Percentiles rank a stretch among this genome's conserved stretches.
Conservation (phyloP, 257 asterid species). For the Mentha longifolia region DNA sequence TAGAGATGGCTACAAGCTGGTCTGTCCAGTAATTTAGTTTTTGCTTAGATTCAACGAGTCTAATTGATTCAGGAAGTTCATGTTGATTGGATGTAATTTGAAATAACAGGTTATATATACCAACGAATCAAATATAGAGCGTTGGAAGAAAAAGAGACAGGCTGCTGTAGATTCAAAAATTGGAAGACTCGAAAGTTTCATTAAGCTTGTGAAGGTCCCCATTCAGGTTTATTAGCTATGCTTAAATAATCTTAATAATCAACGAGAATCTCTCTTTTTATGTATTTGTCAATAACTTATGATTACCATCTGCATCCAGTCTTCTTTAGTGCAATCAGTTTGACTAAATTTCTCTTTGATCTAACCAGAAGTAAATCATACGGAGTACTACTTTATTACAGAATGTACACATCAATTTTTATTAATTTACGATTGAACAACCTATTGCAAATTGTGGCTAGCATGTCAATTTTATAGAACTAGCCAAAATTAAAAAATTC, state of each 20-base stretch:
- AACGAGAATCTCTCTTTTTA: neutral
- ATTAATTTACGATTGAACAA: too few relatives aligned
- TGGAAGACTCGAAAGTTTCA: slow-evolving; percentile 84
- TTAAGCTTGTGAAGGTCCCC: slow-evolving; percentile 80
- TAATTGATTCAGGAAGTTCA: neutral
- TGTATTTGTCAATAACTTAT: neutral
- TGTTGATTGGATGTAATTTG: slow-evolving; percentile 29
- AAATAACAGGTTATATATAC: slow-evolving; percentile 79
- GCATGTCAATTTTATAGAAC: too few relatives aligned
- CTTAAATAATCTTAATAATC: neutral
- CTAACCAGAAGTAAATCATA: too few relatives aligned
- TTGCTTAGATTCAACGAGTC: slow-evolving; percentile 12
- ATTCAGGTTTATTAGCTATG: slow-evolving; percentile 69
- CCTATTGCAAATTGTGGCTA: too few relatives aligned
- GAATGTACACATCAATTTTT: too few relatives aligned
- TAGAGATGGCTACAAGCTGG: slow-evolving; percentile 90
- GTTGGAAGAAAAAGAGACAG: slow-evolving; percentile 97
- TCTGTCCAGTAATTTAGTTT: slow-evolving; percentile 49
- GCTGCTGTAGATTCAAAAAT: slow-evolving; percentile 92
- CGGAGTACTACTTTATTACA: too few relatives aligned
- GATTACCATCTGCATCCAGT: too few relatives aligned
- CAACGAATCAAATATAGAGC: slow-evolving; percentile 91
- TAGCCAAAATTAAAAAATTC: too few relatives aligned
- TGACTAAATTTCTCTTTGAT: too few relatives aligned
- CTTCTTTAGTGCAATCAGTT: too few relatives aligned